These are phyloP conservation scores for Diplogelasinospora grovesii DNA, from an alignment of 495 filamentous ascomycete species.

Conservation along the genomic window DNA sequence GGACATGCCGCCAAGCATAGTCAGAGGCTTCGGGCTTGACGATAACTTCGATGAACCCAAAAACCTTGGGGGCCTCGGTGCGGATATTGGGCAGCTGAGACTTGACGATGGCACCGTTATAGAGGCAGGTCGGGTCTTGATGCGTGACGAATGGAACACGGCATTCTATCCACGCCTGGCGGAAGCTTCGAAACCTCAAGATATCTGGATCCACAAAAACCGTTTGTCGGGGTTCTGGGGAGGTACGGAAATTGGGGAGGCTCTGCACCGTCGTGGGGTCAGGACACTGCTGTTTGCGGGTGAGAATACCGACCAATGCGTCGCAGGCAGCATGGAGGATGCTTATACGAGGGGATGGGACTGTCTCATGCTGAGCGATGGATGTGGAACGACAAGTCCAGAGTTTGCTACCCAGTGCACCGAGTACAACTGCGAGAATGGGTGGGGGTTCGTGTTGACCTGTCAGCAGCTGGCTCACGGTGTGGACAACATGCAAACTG, in stretches of 20 bases:
- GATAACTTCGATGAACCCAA: not conserved
- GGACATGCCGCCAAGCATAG: not conserved
- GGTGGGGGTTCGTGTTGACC: too few relatives aligned
- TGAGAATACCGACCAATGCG: too few relatives aligned
- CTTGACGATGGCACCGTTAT: not conserved
- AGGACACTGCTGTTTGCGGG: too few relatives aligned
- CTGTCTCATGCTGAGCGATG: too few relatives aligned
- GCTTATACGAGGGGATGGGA: too few relatives aligned
- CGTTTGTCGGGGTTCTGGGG: slow-evolving; percentile 1
- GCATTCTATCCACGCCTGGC: not conserved
- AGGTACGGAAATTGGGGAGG: not conserved
- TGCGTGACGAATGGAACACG: slow-evolving; percentile 1
- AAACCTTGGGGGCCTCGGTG: not conserved
- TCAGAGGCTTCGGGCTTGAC: not conserved
- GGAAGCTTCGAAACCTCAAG: not conserved
- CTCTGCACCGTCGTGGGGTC: not conserved
- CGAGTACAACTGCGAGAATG: too few relatives aligned
- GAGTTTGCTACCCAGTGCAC: too few relatives aligned
- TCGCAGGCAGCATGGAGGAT: too few relatives aligned
- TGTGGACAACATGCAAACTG: too few relatives aligned
- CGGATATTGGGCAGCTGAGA: not conserved
- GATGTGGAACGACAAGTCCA: too few relatives aligned
- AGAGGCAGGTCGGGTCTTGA: not conserved
- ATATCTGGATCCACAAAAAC: not conserved
- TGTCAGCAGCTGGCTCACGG: too few relatives aligned